Base-by-base conservation (phyloP, 129 eudicot genomes). In the Gnaphalium uliginosum region DNA sequence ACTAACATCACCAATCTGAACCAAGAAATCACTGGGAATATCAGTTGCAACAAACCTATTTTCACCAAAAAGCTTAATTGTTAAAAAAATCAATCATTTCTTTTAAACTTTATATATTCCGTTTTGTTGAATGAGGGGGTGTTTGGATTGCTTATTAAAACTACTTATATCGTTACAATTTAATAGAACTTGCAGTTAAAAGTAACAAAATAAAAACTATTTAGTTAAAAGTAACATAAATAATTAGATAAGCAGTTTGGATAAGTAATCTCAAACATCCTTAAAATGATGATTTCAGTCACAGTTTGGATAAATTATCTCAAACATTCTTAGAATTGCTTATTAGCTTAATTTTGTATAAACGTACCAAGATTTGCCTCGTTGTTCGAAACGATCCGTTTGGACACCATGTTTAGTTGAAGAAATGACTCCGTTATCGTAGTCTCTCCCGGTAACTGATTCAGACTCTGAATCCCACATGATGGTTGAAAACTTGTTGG, bases 301-400 rank as follows among this genome's bases (percentile, higher is more conserved):
- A 11, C 17, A 59, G 65, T 59, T 59, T 59, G 32, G 32, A 59
- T 23, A 59, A 59, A n/a, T 59, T 8, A 59, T 2, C 15, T 10
- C 6, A 59, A 59, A 59, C 65, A 60, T 9, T 25, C 66, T 60
- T 24, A 60, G 25, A 60, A 24, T 13, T 60, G 17, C 27, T 60
- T 60, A 60, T 32, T 0, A 43, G 51, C 51, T 11, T 43, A 43
- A 43, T 43, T 43, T 11, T 43, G 48, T 13, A 43, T 2, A 8
- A 24, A 54, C 84, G 70, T 93, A 93, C 98, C 97, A 93, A 79
- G 93, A 88, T 69, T 86, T 91, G 74, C 98, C 98, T 90, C 88
- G 87, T 81, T 85, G 96, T 81, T 93, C 96, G 68, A 93, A 93
- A 23, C 96, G 91, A 82, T 90, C 96, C 14, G 93, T 88, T 69